phyloP scores from a whole-genome alignment of 805 yeast genomes.

The Candida silvicultrix region DNA sequence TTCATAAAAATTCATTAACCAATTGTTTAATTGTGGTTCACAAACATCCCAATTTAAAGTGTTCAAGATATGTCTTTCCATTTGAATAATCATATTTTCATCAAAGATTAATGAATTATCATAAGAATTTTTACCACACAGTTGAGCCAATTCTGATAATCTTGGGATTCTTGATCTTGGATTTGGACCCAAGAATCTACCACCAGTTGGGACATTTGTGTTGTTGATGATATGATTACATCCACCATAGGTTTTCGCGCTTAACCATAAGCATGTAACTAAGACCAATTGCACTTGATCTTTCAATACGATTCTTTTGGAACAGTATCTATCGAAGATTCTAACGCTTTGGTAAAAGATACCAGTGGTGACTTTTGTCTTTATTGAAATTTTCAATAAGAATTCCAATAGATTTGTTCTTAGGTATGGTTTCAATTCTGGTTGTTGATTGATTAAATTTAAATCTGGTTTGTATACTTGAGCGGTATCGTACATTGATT shows the following conservation, averaged over 20 bases:
- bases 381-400: conserved; percentile 60
- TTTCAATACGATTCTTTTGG: conserved; percentile 74
- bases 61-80: conserved; percentile 71
- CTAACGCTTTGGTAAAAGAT: conserved; percentile 63
- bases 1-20: conserved; percentile 35
- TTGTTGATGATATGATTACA: conserved; percentile 60
- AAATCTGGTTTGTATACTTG: conserved; percentile 44
- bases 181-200: conserved; percentile 62
- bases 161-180: conserved; percentile 72
- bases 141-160: conserved; percentile 59
- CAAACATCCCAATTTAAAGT: conserved; percentile 71
- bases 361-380: conserved; percentile 62
- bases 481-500: conserved; percentile 29
- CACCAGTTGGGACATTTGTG: conserved; percentile 44
- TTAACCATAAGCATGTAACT: conserved; percentile 88
- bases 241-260: conserved; percentile 79
- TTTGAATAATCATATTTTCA: conserved; percentile 73
- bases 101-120: conserved; percentile 53
- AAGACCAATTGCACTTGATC: conserved; percentile 89
- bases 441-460: conserved; percentile 76
- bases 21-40: conserved; percentile 53
- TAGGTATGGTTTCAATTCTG: conserved; percentile 70
- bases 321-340: conserved; percentile 86
- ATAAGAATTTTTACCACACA: conserved; percentile 55
- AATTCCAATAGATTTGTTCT: conserved; percentile 77